phyloP scores from a whole-genome alignment of 768 basidiomycete genomes.

The Russula griseocarnosa region DNA sequence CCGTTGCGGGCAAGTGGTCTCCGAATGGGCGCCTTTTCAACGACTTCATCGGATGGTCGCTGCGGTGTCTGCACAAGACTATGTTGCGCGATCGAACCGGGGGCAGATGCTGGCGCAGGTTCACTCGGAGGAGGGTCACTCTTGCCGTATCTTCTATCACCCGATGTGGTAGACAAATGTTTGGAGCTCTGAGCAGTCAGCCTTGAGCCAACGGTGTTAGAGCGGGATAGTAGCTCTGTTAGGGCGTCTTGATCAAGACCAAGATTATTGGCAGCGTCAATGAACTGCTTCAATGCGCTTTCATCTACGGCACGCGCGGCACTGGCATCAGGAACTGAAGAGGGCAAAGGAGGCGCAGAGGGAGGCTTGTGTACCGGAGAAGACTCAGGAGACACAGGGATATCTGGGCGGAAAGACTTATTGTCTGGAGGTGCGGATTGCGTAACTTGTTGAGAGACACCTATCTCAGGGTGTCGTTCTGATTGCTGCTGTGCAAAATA shows the following conservation, averaged over 20 bases:
- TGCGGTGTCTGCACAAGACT: constrained; percentile 12
- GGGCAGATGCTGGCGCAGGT: constrained; percentile 24
- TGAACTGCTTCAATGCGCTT: constrained; percentile 64
- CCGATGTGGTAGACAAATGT: constrained; percentile 41
- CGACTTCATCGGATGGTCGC: constrained; percentile 12
- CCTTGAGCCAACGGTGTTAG: constrained; percentile 57
- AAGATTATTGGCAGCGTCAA: constrained; percentile 68
- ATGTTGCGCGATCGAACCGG: constrained; percentile 31
- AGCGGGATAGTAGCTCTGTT: constrained; percentile 67
- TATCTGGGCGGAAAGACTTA: constrained; percentile 23
- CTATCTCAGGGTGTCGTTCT: background rate
- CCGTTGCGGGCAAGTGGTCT: constrained; percentile 13
- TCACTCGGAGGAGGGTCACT: constrained; percentile 5
- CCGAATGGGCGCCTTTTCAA: constrained; percentile 20
- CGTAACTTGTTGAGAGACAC: background rate
- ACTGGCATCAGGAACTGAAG: background rate
- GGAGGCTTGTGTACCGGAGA: background rate
- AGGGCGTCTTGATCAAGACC: constrained; percentile 71
- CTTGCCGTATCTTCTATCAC: constrained; percentile 27
- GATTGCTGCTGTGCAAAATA: constrained; percentile 19
- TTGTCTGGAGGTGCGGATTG: constrained; percentile 27
- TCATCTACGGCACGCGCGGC: constrained; percentile 37
- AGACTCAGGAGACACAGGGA: constrained; percentile 18
- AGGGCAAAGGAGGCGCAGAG: constrained; percentile 8
- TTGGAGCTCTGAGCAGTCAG: constrained; percentile 46